These are phyloP conservation scores for Plantago elongata DNA, from an alignment of 257 asterid species.

Conservation along the genomic window DNA sequence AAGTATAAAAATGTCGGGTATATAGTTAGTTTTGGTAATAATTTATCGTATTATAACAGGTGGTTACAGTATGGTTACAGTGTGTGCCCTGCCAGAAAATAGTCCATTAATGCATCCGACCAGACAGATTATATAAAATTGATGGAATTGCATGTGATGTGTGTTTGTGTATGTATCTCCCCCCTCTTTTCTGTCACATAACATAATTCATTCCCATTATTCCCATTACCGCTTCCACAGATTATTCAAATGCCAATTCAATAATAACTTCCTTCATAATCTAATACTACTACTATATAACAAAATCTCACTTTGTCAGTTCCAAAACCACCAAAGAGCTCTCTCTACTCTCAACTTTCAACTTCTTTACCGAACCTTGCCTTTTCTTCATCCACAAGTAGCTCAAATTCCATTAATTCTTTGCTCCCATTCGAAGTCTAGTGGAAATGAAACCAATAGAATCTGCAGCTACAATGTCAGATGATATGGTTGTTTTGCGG, in stretches of 20 bases:
- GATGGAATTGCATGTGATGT: conserved; percentile 6
- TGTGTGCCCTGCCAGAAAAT: background rate
- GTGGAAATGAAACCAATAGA: conserved; percentile 22
- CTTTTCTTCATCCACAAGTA: conserved; percentile 22
- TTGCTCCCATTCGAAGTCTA: conserved; percentile 54
- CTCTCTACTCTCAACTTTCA: background rate
- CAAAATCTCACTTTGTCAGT: too few relatives aligned
- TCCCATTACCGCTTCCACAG: too few relatives aligned
- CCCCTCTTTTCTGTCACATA: background rate
- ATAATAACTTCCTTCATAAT: too few relatives aligned
- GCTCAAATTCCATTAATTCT: background rate
- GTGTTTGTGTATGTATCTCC: background rate
- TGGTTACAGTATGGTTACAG: background rate
- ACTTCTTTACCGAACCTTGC: conserved; percentile 9
- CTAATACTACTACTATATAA: too few relatives aligned
- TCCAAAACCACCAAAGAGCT: background rate
- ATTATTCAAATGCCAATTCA: too few relatives aligned
- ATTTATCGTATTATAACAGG: background rate
- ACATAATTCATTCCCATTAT: too few relatives aligned
- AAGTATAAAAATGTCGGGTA: too few relatives aligned
- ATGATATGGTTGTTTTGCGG: conserved; percentile 35
- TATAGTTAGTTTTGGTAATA: background rate
- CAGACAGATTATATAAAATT: background rate
- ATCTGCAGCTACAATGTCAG: conserved; percentile 6
- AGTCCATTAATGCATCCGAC: background rate